Evolutionary conservation across 2,329 filamentous ascomycete species (phyloP).

Genomic region (Hypoxylon rubiginosum): DNA sequence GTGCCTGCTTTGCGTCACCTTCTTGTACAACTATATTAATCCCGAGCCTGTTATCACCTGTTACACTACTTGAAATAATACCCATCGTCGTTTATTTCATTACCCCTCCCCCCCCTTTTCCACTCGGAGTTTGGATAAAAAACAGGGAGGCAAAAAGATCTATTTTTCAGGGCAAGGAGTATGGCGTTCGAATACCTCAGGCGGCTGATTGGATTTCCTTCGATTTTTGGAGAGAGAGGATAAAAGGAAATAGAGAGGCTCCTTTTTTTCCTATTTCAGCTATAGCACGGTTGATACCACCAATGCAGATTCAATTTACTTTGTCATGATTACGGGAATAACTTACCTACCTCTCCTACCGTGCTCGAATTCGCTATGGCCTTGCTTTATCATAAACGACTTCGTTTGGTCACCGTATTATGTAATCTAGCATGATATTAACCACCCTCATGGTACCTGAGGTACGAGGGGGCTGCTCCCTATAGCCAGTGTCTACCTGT

Average conservation of each 20-base stretch:
- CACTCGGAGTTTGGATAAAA: constrained; percentile 17
- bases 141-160: constrained; percentile 12
- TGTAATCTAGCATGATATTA: too few relatives aligned
- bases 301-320: not conserved
- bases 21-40: constrained; percentile 4
- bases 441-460: too few relatives aligned
- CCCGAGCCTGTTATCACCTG: constrained; percentile 1
- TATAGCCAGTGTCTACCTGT: too few relatives aligned
- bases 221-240: not conserved
- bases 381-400: too few relatives aligned
- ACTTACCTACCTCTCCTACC: too few relatives aligned
- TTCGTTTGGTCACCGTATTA: too few relatives aligned
- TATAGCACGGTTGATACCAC: not conserved
- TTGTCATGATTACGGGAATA: not conserved
- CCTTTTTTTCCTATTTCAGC: not conserved
- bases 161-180: constrained; percentile 15
- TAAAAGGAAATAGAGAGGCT: not conserved
- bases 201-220: not conserved
- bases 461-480: too few relatives aligned
- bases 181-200: constrained; percentile 12
- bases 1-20: not conserved
- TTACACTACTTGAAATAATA: constrained; percentile 28
- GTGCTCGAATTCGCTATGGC: too few relatives aligned
- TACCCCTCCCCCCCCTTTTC: not conserved
- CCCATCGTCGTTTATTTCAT: constrained; percentile 27